Conservation (phyloP, 2,329 filamentous ascomycete species). For the Aspergillus nomiae region DNA sequence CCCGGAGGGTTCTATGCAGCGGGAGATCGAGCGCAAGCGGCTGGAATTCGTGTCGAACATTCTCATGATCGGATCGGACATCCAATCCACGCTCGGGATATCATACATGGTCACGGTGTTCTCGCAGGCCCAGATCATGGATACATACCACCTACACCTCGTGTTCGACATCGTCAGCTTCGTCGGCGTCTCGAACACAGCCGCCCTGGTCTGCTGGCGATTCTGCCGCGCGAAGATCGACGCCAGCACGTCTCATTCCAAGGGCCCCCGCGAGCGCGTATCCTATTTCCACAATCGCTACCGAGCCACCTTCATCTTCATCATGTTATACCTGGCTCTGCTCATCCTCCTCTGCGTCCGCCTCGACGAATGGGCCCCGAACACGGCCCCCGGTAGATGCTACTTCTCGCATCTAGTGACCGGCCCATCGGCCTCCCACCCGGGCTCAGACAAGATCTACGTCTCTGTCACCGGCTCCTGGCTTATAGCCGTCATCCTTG, state of each 20-base stretch:
- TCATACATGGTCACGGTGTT: not conserved
- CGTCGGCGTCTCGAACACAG: not conserved
- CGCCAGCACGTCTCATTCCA: fast-evolving
- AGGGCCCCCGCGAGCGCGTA: not conserved
- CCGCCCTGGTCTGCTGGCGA: not conserved
- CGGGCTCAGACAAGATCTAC: not conserved
- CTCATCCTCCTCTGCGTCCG: not conserved
- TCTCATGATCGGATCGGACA: not conserved
- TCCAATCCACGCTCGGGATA: not conserved
- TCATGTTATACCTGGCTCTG: not conserved
- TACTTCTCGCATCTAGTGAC: not conserved
- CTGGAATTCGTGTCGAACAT: not conserved
- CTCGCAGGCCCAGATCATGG: not conserved
- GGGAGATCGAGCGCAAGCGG: not conserved
- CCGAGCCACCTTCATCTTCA: not conserved
- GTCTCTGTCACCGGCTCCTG: not conserved
- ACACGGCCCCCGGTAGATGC: not conserved
- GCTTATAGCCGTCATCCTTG: not conserved
- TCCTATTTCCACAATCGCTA: not conserved
- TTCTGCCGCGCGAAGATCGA: not conserved
- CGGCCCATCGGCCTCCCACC: not conserved
- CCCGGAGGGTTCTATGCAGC: not conserved
- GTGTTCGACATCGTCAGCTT: not conserved
- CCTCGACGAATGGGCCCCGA: not conserved
- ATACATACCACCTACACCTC: not conserved